Conservation (phyloP, 116 monocot genomes). For the Dioscorea cayenensis region DNA sequence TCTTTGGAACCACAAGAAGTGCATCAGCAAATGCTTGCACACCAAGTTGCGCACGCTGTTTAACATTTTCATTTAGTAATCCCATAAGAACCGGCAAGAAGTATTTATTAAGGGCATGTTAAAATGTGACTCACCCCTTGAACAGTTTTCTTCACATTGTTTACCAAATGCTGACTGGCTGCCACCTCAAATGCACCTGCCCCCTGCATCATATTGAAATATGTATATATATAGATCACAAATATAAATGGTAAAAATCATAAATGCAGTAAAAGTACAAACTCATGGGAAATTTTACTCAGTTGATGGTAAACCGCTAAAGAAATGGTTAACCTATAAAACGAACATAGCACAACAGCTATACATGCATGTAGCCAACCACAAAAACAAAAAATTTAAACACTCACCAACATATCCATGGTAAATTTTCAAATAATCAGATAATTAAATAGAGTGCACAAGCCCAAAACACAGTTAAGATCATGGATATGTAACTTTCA, state of each 20-base stretch:
- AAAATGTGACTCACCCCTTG: constrained; percentile 58
- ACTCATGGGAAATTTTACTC: background rate
- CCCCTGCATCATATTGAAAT: constrained; percentile 33
- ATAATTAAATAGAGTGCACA: too few species aligned
- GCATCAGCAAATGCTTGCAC: constrained; percentile 98
- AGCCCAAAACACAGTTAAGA: too few species aligned
- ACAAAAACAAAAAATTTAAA: too few species aligned
- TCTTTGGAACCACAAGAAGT: constrained; percentile 95
- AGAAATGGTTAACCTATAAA: too few species aligned
- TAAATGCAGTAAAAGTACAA: background rate
- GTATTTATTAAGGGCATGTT: background rate
- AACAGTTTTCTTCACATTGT: constrained; percentile 90
- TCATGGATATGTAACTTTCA: too few species aligned
- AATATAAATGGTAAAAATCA: background rate
- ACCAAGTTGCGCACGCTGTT: constrained; percentile 95
- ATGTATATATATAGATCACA: background rate
- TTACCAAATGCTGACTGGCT: constrained; percentile 85
- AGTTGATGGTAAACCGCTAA: too few species aligned
- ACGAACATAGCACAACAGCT: too few species aligned
- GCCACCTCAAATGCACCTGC: constrained; percentile 99
- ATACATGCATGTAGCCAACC: too few species aligned
- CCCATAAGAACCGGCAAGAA: background rate
- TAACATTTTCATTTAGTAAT: background rate
- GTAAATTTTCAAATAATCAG: too few species aligned
- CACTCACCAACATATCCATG: too few species aligned